Evolutionary conservation across 1,284 basidiomycete species (phyloP).

Genomic region (Mrakiaceae sp.): DNA sequence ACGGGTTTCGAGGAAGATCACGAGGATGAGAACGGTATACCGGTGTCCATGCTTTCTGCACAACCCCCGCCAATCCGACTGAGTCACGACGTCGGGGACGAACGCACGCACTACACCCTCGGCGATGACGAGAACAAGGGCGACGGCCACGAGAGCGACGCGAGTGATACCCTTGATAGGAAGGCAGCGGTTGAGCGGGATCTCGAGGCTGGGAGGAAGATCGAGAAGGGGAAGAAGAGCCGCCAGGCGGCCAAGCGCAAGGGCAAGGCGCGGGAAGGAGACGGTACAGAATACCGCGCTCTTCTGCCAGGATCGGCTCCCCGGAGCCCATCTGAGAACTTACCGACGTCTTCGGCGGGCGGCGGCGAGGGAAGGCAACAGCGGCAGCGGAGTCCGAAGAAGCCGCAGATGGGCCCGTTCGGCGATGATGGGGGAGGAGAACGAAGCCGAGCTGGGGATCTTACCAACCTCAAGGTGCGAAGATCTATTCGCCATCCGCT

Average conservation of each 20-base stretch:
- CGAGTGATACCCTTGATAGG: too few relatives aligned
- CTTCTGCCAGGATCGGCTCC: too few relatives aligned
- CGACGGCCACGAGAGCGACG: too few relatives aligned
- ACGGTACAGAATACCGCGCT: neutral
- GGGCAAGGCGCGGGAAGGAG: neutral
- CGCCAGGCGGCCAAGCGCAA: neutral
- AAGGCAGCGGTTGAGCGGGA: too few relatives aligned
- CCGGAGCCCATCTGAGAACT: too few relatives aligned
- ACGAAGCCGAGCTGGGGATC: conserved; percentile 18
- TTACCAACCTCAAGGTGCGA: conserved; percentile 33
- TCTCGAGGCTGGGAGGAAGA: neutral
- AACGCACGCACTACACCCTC: too few relatives aligned
- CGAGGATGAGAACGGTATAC: neutral
- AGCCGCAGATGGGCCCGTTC: too few relatives aligned
- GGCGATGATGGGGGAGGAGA: too few relatives aligned
- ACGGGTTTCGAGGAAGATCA: neutral
- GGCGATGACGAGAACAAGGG: too few relatives aligned
- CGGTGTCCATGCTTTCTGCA: neutral
- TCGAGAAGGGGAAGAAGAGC: neutral
- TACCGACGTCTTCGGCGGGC: neutral
- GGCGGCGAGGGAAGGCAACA: neutral
- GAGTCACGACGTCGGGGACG: too few relatives aligned
- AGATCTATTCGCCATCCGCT: neutral
- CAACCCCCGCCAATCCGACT: too few relatives aligned
- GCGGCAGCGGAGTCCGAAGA: neutral